These are phyloP conservation scores for Pseudohyphozyma bogoriensis DNA, from an alignment of 768 basidiomycete species.

Conservation along the genomic window DNA sequence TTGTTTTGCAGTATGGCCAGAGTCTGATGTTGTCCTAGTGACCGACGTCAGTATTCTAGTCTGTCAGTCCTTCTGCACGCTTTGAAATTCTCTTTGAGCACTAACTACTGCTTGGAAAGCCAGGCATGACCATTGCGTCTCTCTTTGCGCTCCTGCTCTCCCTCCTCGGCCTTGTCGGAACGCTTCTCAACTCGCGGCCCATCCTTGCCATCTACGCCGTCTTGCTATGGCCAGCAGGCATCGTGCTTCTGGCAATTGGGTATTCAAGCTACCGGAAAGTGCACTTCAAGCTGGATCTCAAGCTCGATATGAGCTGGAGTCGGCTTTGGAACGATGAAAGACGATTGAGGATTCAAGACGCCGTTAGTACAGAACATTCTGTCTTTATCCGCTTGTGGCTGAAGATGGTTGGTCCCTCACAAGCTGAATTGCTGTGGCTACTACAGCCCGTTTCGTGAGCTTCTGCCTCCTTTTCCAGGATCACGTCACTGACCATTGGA, in stretches of 20 bases:
- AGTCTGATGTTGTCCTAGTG: slow-evolving; percentile 55
- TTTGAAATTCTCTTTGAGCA: slow-evolving; percentile 44
- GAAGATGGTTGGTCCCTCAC: neutral
- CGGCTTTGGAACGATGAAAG: slow-evolving; percentile 51
- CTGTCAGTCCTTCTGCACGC: slow-evolving; percentile 33
- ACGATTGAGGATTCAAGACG: slow-evolving; percentile 52
- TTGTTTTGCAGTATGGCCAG: slow-evolving; percentile 47
- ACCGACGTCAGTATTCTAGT: slow-evolving; percentile 44
- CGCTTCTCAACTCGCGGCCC: slow-evolving; percentile 57
- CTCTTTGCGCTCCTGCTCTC: slow-evolving; percentile 51
- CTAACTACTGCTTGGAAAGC: slow-evolving; percentile 17
- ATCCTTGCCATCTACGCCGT: slow-evolving; percentile 58
- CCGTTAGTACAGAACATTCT: too few relatives aligned
- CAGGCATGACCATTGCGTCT: slow-evolving; percentile 52
- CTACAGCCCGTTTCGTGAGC: slow-evolving; percentile 47
- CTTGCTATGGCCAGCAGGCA: slow-evolving; percentile 56
- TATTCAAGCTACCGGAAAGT: slow-evolving; percentile 57
- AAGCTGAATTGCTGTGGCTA: slow-evolving; percentile 53
- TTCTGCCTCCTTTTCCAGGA: neutral
- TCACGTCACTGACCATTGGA: neutral
- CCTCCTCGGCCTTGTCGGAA: slow-evolving; percentile 52
- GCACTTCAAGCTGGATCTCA: slow-evolving; percentile 54
- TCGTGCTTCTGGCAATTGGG: slow-evolving; percentile 52
- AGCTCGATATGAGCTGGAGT: slow-evolving; percentile 60
- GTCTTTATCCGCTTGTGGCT: slow-evolving; percentile 8